A percentile compares a stretch with the other conserved stretches of the same genome.
Evolutionary conservation across 345 rosid species (phyloP).

Genomic region (Lepidium africanum): DNA sequence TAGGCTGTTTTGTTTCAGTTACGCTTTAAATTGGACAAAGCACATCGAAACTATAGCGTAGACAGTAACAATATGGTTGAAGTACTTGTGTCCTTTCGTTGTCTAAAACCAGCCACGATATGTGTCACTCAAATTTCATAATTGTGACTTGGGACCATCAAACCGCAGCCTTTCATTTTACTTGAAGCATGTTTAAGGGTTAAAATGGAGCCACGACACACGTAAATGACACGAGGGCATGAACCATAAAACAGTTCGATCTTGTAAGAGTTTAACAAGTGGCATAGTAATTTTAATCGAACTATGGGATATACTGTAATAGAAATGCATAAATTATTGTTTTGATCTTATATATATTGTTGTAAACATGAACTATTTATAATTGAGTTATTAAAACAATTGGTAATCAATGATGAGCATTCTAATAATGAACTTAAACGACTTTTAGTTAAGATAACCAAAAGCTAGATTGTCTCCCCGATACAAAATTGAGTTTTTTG

Average conservation of each 20-base stretch:
- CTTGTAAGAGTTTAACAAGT: not conserved
- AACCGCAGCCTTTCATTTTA: not conserved
- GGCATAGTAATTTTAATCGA: not conserved
- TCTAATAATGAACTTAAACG: too few species aligned
- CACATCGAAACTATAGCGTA: not conserved
- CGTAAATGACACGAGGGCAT: not conserved
- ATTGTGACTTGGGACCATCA: conserved; percentile 6
- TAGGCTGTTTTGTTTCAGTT: not conserved
- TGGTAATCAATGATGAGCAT: too few species aligned
- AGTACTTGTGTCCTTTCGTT: not conserved
- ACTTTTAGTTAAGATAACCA: not conserved
- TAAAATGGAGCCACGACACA: conserved; percentile 6
- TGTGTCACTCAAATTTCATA: not conserved
- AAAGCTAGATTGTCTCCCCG: not conserved
- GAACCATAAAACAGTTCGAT: conserved; percentile 15
- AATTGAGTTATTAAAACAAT: too few species aligned
- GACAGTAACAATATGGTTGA: not conserved
- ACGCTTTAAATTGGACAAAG: not conserved
- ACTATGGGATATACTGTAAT: too few species aligned
- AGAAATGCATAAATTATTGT: too few species aligned
- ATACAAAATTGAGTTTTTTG: not conserved
- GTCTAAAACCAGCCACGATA: not conserved
- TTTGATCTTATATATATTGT: too few species aligned
- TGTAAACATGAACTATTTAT: too few species aligned
- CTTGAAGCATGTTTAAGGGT: not conserved